Evolutionary conservation across 441 rosid genomes (phyloP), one percentile per base, ranked within the genome.

Genomic region (Pelargonium citronellum): DNA sequence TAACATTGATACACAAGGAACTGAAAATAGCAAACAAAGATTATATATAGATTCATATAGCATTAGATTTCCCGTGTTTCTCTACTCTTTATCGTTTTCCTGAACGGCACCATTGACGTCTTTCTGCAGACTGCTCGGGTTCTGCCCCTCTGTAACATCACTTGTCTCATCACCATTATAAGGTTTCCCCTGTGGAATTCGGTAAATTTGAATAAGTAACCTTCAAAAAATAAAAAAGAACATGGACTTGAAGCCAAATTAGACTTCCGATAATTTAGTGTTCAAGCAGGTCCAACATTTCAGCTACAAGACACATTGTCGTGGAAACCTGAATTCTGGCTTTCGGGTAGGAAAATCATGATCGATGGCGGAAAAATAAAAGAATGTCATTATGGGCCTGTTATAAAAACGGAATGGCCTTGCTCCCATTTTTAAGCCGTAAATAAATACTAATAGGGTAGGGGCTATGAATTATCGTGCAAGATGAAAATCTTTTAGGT

Each of bases 161-260:
- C n/a, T 46, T 2, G 53, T 9, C 15, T 46, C 53, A 46, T 46
- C 53, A 11, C n/a, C n/a, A 13, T 44, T 67, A 4, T 81, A 49
- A 49, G 81, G 46, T 74, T 84, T 89, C 65, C 47, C 83, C 19
- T 79, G 75, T 13, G 69, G 53, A 61, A 58, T 82, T 4, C 79
- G 87, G 17, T 9, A 69, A 70, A 64, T 73, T 16, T 67, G 11
- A 3, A 84, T 67, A 64, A 82, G 86, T 9, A 78, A 87, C 86
- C 83, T 83, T 62, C 37, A 68, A 60, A 47, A 53, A 43, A 20
- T 2, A 51, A 62, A 73, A 47, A 65, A 30, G 0, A 17, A 15
- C 69, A 9, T 47, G 63, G 17, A 70, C 12, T 15, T 24, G 66
- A 63, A 1, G n/a, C n/a, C 43, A 24, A 43, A 69, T 11, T 46